phyloP scores from a whole-genome alignment of 331 rosid species.

The Telfairia occidentalis region DNA sequence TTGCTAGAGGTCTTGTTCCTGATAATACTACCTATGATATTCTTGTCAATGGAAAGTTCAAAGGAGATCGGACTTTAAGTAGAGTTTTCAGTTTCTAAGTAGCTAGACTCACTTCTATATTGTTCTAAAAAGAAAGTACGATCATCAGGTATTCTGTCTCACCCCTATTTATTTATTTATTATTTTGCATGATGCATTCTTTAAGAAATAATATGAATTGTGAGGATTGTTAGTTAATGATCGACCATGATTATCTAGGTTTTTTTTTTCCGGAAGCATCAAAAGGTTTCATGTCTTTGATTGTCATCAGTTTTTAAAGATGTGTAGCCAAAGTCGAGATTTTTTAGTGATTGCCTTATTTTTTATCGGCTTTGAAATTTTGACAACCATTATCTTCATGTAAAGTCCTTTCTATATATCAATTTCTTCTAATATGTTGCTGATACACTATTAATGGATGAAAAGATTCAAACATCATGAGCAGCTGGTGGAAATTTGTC shows the following conservation, averaged over 20 bases:
- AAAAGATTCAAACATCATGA: neutral
- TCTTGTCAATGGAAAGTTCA: slow-evolving; percentile 56
- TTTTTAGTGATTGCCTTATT: neutral
- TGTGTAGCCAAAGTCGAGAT: neutral
- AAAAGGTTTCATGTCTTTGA: neutral
- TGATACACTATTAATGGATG: neutral
- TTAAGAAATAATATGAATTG: neutral
- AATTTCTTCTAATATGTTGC: neutral
- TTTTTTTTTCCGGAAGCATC: neutral
- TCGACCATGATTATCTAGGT: neutral
- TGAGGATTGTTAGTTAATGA: neutral
- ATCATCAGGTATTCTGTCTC: neutral
- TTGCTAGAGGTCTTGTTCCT: slow-evolving; percentile 62
- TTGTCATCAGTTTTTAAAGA: neutral
- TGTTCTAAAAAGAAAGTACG: neutral
- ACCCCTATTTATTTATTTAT: neutral
- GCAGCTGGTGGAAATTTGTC: neutral
- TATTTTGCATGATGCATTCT: neutral
- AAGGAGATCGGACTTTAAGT: slow-evolving; percentile 22
- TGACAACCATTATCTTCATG: neutral
- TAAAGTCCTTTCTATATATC: no score
- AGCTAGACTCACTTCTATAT: neutral
- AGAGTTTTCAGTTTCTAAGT: slow-evolving; percentile 13
- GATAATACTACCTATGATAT: slow-evolving; percentile 49
- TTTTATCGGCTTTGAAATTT: neutral